Conservation (phyloP, 1,284 basidiomycete species). For the Pterulicium gracile region DNA sequence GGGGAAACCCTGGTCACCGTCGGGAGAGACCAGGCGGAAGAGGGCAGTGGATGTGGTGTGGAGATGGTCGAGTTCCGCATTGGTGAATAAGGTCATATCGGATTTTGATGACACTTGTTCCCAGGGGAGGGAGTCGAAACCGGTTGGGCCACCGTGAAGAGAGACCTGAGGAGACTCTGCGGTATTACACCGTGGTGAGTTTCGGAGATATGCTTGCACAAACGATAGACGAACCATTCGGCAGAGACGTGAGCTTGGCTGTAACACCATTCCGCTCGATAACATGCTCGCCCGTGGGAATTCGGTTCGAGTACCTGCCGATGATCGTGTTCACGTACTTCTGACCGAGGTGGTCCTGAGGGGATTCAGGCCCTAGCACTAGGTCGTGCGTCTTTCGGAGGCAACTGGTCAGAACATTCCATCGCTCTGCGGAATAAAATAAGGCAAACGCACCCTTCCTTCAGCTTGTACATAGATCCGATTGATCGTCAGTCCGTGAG, state of each 20-base stretch:
- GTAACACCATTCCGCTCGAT: constrained; percentile 42
- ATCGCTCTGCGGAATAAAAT: too few relatives aligned
- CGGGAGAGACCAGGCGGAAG: constrained; percentile 46
- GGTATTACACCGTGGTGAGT: too few relatives aligned
- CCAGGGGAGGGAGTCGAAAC: constrained; percentile 51
- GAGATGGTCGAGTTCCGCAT: constrained; percentile 37
- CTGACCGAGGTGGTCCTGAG: constrained; percentile 42
- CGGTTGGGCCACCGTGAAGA: constrained; percentile 58
- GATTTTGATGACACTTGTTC: constrained; percentile 28
- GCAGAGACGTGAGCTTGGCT: constrained; percentile 35
- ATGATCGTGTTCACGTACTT: constrained; percentile 67
- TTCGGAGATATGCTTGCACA: too few relatives aligned
- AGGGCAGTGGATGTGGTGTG: constrained; percentile 29
- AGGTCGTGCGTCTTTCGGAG: constrained; percentile 55
- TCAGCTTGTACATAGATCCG: constrained; percentile 51
- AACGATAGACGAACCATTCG: constrained; percentile 36
- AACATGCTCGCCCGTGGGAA: constrained; percentile 45
- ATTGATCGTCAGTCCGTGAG: constrained; percentile 57
- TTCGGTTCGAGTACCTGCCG: constrained; percentile 61
- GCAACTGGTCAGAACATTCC: constrained; percentile 4
- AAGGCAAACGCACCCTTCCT: constrained; percentile 35
- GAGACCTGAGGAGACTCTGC: constrained; percentile 52
- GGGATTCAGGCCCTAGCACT: constrained; percentile 58
- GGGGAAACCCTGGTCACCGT: constrained; percentile 60
- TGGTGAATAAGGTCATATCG: constrained; percentile 43